Conservation (phyloP, 805 yeast genomes). For the Tetrapisispora pingtungensis region DNA sequence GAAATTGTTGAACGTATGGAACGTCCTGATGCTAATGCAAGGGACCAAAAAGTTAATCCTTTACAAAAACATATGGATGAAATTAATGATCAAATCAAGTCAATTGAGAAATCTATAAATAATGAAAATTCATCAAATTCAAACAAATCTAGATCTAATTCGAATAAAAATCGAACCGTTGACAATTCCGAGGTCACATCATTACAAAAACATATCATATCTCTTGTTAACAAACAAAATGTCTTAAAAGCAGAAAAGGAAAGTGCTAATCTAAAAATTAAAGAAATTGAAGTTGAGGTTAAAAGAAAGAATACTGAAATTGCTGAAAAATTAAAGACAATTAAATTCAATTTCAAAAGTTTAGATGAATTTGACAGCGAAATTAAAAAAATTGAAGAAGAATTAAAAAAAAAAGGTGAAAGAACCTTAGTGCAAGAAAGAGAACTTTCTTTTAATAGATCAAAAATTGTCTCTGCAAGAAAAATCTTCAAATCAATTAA, state of each 20-base stretch:
- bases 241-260: constrained; percentile 35
- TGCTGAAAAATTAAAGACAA: constrained; percentile 8
- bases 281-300: constrained; percentile 51
- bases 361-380: constrained; percentile 58
- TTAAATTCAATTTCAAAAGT: constrained; percentile 44
- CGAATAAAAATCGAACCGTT: background rate
- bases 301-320: constrained; percentile 69
- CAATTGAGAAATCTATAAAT: background rate
- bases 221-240: constrained; percentile 36
- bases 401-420: constrained; percentile 51
- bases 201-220: constrained; percentile 36
- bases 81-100: background rate
- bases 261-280: constrained; percentile 51
- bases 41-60: background rate
- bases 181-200: background rate
- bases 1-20: background rate
- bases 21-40: constrained; percentile 1
- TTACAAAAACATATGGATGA: constrained; percentile 1
- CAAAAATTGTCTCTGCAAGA: constrained; percentile 62
- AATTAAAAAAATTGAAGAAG: constrained; percentile 52
- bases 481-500: constrained; percentile 66
- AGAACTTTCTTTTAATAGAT: constrained; percentile 69
- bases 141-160: no score
- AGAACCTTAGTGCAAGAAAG: constrained; percentile 85
- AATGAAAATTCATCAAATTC: background rate